Percentiles rank a stretch among this genome's conserved stretches.
phyloP scores from a whole-genome alignment of 208 protist species.

The Acanthamoeba sp. region DNA sequence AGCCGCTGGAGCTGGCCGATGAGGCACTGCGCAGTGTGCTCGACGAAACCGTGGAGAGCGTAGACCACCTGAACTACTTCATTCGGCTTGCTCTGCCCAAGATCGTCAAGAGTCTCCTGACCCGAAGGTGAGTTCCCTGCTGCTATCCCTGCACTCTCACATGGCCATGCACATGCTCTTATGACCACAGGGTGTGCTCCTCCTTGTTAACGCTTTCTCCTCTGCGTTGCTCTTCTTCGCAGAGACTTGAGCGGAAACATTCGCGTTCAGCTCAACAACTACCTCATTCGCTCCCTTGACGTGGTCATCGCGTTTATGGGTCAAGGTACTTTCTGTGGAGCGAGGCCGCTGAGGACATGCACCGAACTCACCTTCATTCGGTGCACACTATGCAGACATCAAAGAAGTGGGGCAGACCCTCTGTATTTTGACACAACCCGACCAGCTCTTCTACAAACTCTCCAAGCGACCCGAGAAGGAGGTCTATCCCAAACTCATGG shows the following conservation, averaged over 20 bases:
- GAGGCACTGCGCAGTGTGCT: conserved; percentile 3
- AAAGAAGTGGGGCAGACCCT: conserved; percentile 41
- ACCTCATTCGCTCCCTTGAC: conserved; percentile 9
- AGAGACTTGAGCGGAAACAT: conserved; percentile 44
- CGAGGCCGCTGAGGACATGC: too few species aligned
- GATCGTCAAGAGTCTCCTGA: conserved; percentile 59
- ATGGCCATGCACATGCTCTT: too few species aligned
- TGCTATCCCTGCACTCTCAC: too few species aligned
- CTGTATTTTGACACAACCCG: conserved; percentile 57
- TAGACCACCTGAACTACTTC: conserved; percentile 68
- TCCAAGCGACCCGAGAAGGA: conserved; percentile 33
- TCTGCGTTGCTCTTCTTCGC: background rate
- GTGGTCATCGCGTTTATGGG: conserved; percentile 12
- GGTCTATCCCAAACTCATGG: background rate
- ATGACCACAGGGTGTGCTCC: too few species aligned
- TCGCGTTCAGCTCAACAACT: background rate
- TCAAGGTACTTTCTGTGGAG: conserved; percentile 23
- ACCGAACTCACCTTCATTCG: too few species aligned
- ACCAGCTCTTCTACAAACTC: conserved; percentile 68
- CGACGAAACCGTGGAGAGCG: conserved; percentile 3
- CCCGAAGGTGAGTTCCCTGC: background rate
- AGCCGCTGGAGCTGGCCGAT: conserved; percentile 58
- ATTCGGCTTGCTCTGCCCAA: conserved; percentile 38
- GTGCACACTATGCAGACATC: conserved; percentile 33
- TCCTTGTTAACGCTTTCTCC: too few species aligned